Evolutionary conservation across 2,329 filamentous ascomycete genomes (phyloP), one percentile per base, ranked within the genome.

Genomic region (Neopestalotiopsis sp.): DNA sequence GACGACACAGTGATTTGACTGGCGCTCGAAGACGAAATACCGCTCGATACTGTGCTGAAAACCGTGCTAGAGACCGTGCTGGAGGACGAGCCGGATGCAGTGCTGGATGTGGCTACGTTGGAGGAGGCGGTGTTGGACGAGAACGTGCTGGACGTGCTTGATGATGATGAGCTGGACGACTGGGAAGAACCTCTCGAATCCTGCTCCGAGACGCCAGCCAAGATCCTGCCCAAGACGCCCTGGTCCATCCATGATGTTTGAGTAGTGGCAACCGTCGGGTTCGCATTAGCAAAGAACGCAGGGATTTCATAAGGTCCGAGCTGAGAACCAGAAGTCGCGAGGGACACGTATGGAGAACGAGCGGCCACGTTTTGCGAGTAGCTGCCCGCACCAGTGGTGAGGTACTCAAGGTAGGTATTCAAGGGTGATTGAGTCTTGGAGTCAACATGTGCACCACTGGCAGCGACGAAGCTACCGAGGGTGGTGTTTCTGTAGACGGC

Each of bases 331-430:
- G 75, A 72, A 0, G 78, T 79, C 45, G 83, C 69, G 20, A 74
- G 69, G 9, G 73, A 72, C 10, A 83, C 77, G 38, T 82, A 83
- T 3, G 71, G 71, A 0, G 77, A 71, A 20, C 82, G 78, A 7
- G 75, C 70, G 2, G 75, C 75, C 1, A 71, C 71, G 64, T 84
- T 83, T 61, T 74, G 77, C 2, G 75, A 56, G 66, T 83, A 84
- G 28, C 80, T 78, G 0, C 84, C 83, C 1, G 76, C 70, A 0
- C 83, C 84, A 1, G 76, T 81, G 1, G 78, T 83, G 28, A 71
- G 71, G 67, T 80, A 85, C 73, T 85, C 84, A 2, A 79, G 75
- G 69, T 82, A 84, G n/a, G 78, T 74, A 24, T 81, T 75, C 24
- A 74, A 69, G 1, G 75, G 49, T 3, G 75, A 70, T 63, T 82